Percentiles rank a stretch among this genome's conserved stretches.
phyloP scores from a whole-genome alignment of 257 asterid genomes.

The Solanum ossicruentum region DNA sequence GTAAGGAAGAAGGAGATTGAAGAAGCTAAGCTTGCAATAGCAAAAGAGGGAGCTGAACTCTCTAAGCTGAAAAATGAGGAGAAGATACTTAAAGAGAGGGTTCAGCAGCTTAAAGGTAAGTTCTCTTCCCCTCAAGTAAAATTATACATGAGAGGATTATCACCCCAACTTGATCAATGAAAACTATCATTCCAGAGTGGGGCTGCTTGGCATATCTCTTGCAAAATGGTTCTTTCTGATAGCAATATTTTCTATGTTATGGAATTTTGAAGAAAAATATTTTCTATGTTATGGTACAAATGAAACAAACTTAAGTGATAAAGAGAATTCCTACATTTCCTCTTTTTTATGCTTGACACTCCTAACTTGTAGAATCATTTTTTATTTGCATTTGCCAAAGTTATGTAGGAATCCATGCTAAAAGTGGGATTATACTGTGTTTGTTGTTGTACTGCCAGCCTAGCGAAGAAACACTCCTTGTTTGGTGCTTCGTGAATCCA shows the following conservation, averaged over 20 bases:
- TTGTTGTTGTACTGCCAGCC: not conserved
- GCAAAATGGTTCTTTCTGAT: not conserved
- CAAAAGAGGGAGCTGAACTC: conserved; percentile 68
- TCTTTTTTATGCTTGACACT: not conserved
- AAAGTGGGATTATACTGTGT: not conserved
- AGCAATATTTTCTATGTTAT: not conserved
- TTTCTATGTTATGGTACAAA: not conserved
- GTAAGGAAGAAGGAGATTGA: conserved; percentile 54
- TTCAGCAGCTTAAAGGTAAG: conserved; percentile 76
- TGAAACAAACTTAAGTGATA: not conserved
- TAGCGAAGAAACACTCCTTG: not conserved
- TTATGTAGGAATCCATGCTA: not conserved
- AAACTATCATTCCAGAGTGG: not conserved
- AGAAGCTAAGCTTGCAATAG: conserved; percentile 54
- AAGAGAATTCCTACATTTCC: not conserved
- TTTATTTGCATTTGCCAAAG: not conserved
- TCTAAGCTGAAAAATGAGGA: conserved; percentile 63
- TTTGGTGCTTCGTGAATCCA: not conserved
- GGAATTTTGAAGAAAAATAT: not conserved
- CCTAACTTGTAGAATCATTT: not conserved
- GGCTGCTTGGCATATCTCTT: not conserved
- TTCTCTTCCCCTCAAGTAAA: not conserved
- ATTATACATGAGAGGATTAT: not conserved
- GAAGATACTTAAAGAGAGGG: conserved; percentile 62
- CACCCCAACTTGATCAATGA: not conserved